A percentile compares a stretch with the other conserved stretches of the same genome.
phyloP scores from a whole-genome alignment of 441 rosid genomes.

The Flueggea neowawraea region DNA sequence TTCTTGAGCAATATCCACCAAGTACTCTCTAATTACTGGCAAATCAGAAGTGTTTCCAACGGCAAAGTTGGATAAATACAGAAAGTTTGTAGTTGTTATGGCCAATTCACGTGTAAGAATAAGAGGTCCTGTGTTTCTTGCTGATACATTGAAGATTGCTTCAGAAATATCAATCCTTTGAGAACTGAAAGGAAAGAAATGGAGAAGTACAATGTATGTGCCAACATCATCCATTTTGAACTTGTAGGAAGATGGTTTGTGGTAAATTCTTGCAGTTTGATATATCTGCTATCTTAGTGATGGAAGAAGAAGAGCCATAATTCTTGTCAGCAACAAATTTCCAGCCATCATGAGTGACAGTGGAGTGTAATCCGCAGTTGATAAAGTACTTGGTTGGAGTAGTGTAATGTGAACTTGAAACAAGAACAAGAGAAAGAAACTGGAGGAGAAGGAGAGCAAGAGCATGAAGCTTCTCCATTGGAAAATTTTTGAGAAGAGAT shows the following conservation, averaged over 20 bases:
- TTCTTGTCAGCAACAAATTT: slow-evolving; percentile 26
- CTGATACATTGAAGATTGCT: slow-evolving; percentile 36
- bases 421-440: slow-evolving; percentile 15
- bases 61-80: no score
- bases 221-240: slow-evolving; percentile 21
- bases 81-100: no score
- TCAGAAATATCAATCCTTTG: slow-evolving; percentile 19
- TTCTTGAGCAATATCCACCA: slow-evolving; percentile 13
- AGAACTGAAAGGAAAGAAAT: slow-evolving; percentile 36
- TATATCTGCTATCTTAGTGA: no score
- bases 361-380: slow-evolving; percentile 39
- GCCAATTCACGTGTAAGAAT: no score
- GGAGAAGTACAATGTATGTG: slow-evolving; percentile 38
- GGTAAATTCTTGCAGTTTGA: slow-evolving; percentile 42
- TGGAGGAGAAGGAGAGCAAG: no score
- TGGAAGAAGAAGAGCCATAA: no score
- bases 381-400: slow-evolving; percentile 24
- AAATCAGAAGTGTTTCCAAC: no score
- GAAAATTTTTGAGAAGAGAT: no score
- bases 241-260: slow-evolving; percentile 10
- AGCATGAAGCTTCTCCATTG: no score
- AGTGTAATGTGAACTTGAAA: slow-evolving; percentile 6
- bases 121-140: no score
- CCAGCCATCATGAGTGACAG: slow-evolving; percentile 4
- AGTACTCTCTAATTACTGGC: slow-evolving; percentile 23